Conservation (phyloP, 2,329 filamentous ascomycete genomes). For the Colletotrichum ledebouriae region DNA sequence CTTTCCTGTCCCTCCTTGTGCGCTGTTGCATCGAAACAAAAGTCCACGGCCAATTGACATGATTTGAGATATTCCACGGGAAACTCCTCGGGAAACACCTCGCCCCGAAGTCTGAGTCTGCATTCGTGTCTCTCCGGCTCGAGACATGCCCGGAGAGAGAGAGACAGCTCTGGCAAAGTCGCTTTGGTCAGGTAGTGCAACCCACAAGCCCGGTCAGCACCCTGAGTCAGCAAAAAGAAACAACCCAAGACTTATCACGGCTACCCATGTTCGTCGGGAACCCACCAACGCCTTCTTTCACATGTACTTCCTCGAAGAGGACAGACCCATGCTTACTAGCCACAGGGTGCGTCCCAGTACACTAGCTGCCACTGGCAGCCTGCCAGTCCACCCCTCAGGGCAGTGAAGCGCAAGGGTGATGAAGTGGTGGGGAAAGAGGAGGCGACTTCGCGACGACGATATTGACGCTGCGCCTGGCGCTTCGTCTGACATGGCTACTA, state of each 20-base stretch:
- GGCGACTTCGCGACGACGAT: slow-evolving; percentile 28
- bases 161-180: slow-evolving; percentile 32
- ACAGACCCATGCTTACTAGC: slow-evolving; percentile 4
- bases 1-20: slow-evolving; percentile 15
- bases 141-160: slow-evolving; percentile 31
- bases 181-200: slow-evolving; percentile 15
- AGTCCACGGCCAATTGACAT: slow-evolving; percentile 34
- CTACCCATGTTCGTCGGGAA: slow-evolving; percentile 34
- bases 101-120: slow-evolving; percentile 32
- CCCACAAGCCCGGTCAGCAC: slow-evolving; percentile 5
- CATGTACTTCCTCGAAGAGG: slow-evolving; percentile 29
- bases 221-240: slow-evolving; percentile 30
- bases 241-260: slow-evolving; percentile 30
- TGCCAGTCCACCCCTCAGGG: slow-evolving; percentile 24
- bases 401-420: slow-evolving; percentile 10
- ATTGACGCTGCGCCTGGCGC: slow-evolving; percentile 31
- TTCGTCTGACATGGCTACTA: slow-evolving; percentile 37
- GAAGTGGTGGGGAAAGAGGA: slow-evolving; percentile 16
- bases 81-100: slow-evolving; percentile 22
- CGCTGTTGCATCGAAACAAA: slow-evolving; percentile 19
- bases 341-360: slow-evolving; percentile 30
- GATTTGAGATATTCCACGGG: slow-evolving; percentile 21
- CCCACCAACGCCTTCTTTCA: slow-evolving; percentile 36
- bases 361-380: slow-evolving; percentile 34
- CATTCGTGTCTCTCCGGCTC: slow-evolving; percentile 34